Base-by-base conservation (phyloP, 1,284 basidiomycete genomes). In the Ceraceosorus guamensis region DNA sequence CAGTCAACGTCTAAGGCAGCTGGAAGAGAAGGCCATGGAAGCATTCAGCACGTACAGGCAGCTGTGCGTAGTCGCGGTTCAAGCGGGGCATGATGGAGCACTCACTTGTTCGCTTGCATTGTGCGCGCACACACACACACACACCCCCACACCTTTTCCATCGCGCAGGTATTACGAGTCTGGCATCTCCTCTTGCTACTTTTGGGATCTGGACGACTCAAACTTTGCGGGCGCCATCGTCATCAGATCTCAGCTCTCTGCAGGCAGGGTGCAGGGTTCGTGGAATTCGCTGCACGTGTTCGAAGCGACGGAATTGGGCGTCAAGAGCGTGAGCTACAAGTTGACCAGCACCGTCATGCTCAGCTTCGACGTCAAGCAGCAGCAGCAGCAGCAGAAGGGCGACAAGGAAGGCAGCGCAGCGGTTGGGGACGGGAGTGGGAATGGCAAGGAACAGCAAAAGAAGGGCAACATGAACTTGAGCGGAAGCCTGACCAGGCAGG, bases 261-360 rank as follows among this genome's bases (percentile, higher is more conserved):
- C 18, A n/a, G 52, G 48, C 46, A 66, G 67, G 30, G 66, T 77
- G 8, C 64, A 75, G 18, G 89, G 90, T 41, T 85, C 88, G 45
- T 99, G 95, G 95, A 92, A 98, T 77, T 95, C 91, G 4, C 89
- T 99, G 60, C 95, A 99, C 76, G 93, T 98, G 46, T 97, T 99
- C 70, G 95, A 98, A 77, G 85, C 88, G 3, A 82, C 83, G 32
- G 54, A 55, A 47, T 52, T 58, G 33, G 44, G 46, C 48, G 90
- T 90, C 6, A 82, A 91, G 47, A 85, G 87, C 67, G 90, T 93
- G 3, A 89, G 89, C 73, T 98, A 98, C 81, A 97, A 97, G 79
- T 82, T 99, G 57, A 98, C 93, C 0, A 91, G 89, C 43, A 98
- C 95, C 2, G 84, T 98, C 62, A 96, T 98, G 89, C 84, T 99